Evolutionary conservation across 2,329 filamentous ascomycete species (phyloP).

Genomic region (Ophiostoma sp.): DNA sequence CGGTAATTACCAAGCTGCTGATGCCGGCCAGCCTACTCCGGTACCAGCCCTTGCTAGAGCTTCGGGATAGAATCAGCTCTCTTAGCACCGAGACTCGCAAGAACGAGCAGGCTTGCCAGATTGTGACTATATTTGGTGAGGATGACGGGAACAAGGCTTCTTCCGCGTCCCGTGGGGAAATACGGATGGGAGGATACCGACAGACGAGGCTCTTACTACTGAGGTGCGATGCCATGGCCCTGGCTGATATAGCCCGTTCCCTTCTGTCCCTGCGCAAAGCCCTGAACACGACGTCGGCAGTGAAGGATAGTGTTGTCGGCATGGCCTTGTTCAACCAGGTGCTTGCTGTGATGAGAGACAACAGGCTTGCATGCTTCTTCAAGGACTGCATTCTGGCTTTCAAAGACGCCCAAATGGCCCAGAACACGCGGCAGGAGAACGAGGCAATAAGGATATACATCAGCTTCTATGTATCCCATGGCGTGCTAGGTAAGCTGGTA

Average conservation of each 20-base stretch:
- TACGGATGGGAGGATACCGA: not conserved
- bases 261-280: no score
- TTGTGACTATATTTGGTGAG: not conserved
- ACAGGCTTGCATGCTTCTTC: conserved; percentile 29
- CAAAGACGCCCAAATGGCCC: conserved; percentile 33
- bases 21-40: not conserved
- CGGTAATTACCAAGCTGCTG: not conserved
- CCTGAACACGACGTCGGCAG: no score
- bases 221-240: not conserved
- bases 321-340: not conserved
- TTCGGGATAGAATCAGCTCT: not conserved
- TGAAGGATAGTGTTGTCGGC: no score
- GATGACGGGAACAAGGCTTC: not conserved
- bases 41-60: not conserved
- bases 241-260: not conserved
- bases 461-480: not conserved
- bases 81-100: not conserved
- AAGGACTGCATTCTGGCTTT: conserved; percentile 40
- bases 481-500: no score
- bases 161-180: no score
- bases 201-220: not conserved
- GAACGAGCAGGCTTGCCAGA: not conserved
- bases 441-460: conserved; percentile 34
- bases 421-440: conserved; percentile 40
- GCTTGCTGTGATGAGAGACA: not conserved